Conservation (phyloP, 2,329 filamentous ascomycete genomes). For the Fusarium gaditjirri region DNA sequence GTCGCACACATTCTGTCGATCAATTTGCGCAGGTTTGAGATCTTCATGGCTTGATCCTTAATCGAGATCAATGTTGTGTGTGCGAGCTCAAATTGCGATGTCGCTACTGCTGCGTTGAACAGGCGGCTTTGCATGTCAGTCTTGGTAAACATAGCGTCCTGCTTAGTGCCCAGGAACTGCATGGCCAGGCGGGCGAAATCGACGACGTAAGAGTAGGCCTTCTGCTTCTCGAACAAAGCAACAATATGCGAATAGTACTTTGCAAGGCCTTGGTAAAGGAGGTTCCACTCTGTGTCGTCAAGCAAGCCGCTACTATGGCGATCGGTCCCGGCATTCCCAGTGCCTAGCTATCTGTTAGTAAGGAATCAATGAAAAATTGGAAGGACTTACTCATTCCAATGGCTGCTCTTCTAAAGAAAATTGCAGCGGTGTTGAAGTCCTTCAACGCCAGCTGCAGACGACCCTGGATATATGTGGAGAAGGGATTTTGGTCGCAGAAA, state of each 20-base stretch:
- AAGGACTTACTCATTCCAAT: constrained; percentile 80
- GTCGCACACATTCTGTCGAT: constrained; percentile 75
- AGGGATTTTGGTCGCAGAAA: constrained; percentile 68
- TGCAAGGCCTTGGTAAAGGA: constrained; percentile 77
- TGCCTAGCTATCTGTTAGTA: constrained; percentile 54
- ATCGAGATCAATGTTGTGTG: constrained; percentile 82
- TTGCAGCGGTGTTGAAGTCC: constrained; percentile 77
- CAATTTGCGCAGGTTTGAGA: constrained; percentile 76
- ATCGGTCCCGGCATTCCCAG: constrained; percentile 58
- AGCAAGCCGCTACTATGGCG: constrained; percentile 74
- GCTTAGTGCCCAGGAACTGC: constrained; percentile 62
- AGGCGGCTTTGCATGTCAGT: constrained; percentile 83
- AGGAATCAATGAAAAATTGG: neutral
- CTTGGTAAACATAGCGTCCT: constrained; percentile 57
- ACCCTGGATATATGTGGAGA: constrained; percentile 84
- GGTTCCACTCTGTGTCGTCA: constrained; percentile 77
- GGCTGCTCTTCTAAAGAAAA: constrained; percentile 84
- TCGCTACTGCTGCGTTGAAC: constrained; percentile 83
- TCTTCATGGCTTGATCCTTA: constrained; percentile 76
- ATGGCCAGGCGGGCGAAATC: constrained; percentile 84
- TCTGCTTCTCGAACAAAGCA: constrained; percentile 80
- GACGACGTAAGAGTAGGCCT: constrained; percentile 81
- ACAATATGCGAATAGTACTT: constrained; percentile 90
- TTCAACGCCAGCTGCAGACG: constrained; percentile 79
- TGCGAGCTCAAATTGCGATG: constrained; percentile 82